A percentile compares a stretch with the other conserved stretches of the same genome.
These are phyloP conservation scores for Fusarium sp. DNA, from an alignment of 2,329 filamentous ascomycete species.

Conservation along the genomic window DNA sequence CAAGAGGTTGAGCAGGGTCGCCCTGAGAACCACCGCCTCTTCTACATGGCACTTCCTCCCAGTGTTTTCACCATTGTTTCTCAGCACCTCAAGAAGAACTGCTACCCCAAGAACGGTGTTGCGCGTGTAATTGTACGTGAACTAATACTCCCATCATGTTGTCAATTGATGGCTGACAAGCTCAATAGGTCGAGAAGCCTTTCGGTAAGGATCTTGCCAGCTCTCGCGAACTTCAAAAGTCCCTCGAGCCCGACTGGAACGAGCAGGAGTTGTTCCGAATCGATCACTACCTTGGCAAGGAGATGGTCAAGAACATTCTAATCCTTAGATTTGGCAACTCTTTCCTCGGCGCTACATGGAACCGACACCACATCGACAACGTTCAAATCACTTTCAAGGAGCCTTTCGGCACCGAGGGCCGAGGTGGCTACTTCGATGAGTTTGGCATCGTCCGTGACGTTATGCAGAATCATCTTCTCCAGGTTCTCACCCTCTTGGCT, in stretches of 20 bases:
- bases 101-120: conserved; percentile 91
- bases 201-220: conserved; percentile 97
- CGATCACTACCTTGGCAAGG: conserved; percentile 98
- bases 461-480: conserved; percentile 99
- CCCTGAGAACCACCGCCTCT: conserved; percentile 88
- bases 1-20: conserved; percentile 84
- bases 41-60: conserved; percentile 99
- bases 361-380: conserved; percentile 99
- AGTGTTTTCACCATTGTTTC: conserved; percentile 99
- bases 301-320: conserved; percentile 99
- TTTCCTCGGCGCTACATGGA: conserved; percentile 98
- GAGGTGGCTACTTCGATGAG: conserved; percentile 98
- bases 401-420: conserved; percentile 97
- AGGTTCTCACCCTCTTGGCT: conserved; percentile 93
- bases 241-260: conserved; percentile 96
- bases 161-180: conserved; percentile 33
- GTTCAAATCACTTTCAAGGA: conserved; percentile 99
- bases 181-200: conserved; percentile 89
- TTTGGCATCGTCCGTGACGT: conserved; percentile 99
- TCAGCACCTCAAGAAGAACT: conserved; percentile 96
- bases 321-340: conserved; percentile 98
- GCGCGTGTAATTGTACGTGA: conserved; percentile 84
- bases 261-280: conserved; percentile 99
- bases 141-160: neutral
- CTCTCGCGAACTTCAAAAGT: conserved; percentile 93